Base-by-base conservation (phyloP, 2,329 filamentous ascomycete genomes). In the Microcyclospora tardicrescens region DNA sequence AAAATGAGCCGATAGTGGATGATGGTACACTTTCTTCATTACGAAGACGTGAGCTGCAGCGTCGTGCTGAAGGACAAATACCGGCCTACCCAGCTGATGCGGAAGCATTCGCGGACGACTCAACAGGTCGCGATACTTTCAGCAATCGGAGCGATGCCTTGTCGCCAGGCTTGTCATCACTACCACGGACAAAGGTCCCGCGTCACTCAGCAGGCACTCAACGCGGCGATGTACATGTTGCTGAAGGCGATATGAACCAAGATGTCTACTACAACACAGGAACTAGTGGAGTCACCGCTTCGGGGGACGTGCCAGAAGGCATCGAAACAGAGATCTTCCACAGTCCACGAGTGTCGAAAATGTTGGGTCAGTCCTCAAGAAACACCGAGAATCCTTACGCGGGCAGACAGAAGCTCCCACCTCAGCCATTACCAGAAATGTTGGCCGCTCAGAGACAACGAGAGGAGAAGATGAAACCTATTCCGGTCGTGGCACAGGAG, bases 151-250 rank as follows among this genome's bases (percentile, higher is more conserved):
- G 71, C 6, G 61, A 59, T 15, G 59, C 65, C 35, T 60, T 61
- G 8, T 64, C 66, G 24, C 60, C 67, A 4, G 62, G 68, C 3
- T 44, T 68, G 8, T 73, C 72, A 3, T 68, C 71, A 6, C 54
- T 73, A 24, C 73, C 75, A 10, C 62, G 65, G 35, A 60, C 68
- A 6, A 74, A 73, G 46, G 61, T 79, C 40, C 76, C 75, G 1
- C 66, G 69, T 42, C 57, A 65, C 38, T 60, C 64, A 11, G 68
- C 65, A 43, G 59, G 64, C 38, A 54, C 54, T 3, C 69, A 75
- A 51, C 59, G 55, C 31, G 60, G 59, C 30, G 58, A 63, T 33
- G 55, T 58, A 15, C 56, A 63, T 38, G 58, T 66, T 32, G 46
- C 59, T 28, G 60, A 65, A 41, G 57, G 61, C 16, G 55, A 55